phyloP scores from a whole-genome alignment of 2,329 filamentous ascomycete species.

The Oidium heveae region DNA sequence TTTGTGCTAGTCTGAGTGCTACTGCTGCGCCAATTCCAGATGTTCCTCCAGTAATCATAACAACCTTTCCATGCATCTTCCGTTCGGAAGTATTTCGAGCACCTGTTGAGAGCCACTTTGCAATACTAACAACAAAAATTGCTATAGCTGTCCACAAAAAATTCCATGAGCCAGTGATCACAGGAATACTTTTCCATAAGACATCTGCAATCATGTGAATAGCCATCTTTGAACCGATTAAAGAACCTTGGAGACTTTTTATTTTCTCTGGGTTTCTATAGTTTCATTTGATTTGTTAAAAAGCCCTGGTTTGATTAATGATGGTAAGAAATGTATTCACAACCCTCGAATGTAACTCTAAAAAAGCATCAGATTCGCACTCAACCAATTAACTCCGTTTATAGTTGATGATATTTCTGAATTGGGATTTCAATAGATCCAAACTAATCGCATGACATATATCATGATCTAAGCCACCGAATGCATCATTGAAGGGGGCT shows the following conservation, averaged over 20 bases:
- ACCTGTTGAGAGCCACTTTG: conserved; percentile 62
- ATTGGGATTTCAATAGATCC: too few relatives aligned
- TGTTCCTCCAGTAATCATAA: conserved; percentile 83
- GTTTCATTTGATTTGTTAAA: too few relatives aligned
- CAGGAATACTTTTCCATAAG: conserved; percentile 7
- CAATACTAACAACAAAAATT: conserved; percentile 24
- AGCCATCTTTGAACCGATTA: conserved; percentile 8
- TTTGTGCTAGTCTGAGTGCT: conserved; percentile 45
- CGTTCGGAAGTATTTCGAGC: conserved; percentile 49
- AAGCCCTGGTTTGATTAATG: too few relatives aligned
- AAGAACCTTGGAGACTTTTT: not conserved
- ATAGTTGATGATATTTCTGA: too few relatives aligned
- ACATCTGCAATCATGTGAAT: conserved; percentile 11
- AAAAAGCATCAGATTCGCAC: too few relatives aligned
- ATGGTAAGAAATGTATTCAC: too few relatives aligned
- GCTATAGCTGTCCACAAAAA: conserved; percentile 27
- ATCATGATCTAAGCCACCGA: too few relatives aligned
- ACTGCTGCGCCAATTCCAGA: conserved; percentile 70
- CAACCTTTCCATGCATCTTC: conserved; percentile 76
- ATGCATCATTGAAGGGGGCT: too few relatives aligned
- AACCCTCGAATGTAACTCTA: too few relatives aligned
- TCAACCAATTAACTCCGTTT: too few relatives aligned
- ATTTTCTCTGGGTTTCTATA: too few relatives aligned
- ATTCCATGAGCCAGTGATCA: conserved; percentile 15
- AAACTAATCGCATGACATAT: too few relatives aligned